A percentile compares a stretch with the other conserved stretches of the same genome.
phyloP scores from a whole-genome alignment of 257 asterid genomes.

The Fraxinus excelsior region DNA sequence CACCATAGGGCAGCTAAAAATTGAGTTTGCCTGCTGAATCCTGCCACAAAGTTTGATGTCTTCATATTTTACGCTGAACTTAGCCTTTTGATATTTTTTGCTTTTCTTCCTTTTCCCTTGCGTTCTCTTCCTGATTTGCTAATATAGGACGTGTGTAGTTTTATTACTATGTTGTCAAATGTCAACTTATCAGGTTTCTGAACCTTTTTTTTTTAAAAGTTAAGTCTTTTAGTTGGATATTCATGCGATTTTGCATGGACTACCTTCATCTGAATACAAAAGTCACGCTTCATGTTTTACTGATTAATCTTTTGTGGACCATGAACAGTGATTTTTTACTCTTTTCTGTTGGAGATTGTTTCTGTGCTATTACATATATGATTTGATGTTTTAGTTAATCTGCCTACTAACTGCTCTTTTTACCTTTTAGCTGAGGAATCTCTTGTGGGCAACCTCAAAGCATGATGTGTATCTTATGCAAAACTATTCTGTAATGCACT shows the following conservation, averaged over 20 bases:
- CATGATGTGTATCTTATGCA: conserved; percentile 90
- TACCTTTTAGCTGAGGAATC: conserved; percentile 71
- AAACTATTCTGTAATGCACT: conserved; percentile 84
- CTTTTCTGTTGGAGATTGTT: not conserved
- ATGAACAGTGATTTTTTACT: not conserved
- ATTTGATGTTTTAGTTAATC: not conserved
- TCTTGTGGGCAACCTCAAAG: conserved; percentile 83
- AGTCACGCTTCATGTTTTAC: not conserved
- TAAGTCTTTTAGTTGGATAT: not conserved
- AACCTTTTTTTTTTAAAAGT: not conserved
- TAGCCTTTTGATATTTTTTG: not conserved
- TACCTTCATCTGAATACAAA: not conserved
- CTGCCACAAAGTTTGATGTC: not conserved
- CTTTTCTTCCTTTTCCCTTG: not conserved
- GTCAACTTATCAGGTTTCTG: not conserved
- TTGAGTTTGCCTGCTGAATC: not conserved
- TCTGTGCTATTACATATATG: not conserved
- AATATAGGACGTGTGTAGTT: not conserved
- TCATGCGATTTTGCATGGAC: not conserved
- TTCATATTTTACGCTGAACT: not conserved
- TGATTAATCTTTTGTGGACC: not conserved
- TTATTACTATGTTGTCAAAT: not conserved
- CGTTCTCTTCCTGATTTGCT: not conserved
- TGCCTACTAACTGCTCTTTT: conserved; percentile 7
- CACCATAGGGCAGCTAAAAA: not conserved